Evolutionary conservation across 495 filamentous ascomycete genomes (phyloP), one percentile per base, ranked within the genome.

Genomic region (Talaromyces trachyspermus): DNA sequence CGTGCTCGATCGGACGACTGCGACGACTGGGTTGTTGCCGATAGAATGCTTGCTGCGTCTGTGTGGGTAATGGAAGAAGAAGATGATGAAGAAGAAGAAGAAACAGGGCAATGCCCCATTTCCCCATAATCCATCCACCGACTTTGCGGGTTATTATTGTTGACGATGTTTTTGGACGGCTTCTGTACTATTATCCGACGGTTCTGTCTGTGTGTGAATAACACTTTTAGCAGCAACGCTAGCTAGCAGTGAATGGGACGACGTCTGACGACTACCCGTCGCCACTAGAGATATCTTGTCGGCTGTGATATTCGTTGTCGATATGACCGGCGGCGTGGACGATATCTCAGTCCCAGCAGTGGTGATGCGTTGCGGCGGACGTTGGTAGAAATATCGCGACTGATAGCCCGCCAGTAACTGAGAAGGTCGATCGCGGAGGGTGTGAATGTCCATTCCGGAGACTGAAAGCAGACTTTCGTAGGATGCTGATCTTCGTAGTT

Each of bases 101-200:
- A 5, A 56, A 53, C 1, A 74, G 68, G 5, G 67, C 64, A 12
- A 68, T 59, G 15, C 75, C 76, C 77, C 76, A 81, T 25, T 69
- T 64, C 7, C 77, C 74, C 7, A 72, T 64, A 2, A 80, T 69
- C 77, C 77, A 81, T 18, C 76, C 75, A 6, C 76, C 76, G 29
- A 78, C 52, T 15, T 71, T 71, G 27, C 67, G 69, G 18, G 65
- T 55, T 2, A 77, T 49, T 3, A 64, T 68, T 4, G 64, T 41
- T 27, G 64, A n/a, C n/a, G n/a, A n/a, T n/a, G 50, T 39, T 68
- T 60, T 32, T 53, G 47, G 9, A 49, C 55, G 1, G 32, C 50
- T 5, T 54, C 51, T 24, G 33, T 36, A 27, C n/a, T 14, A 30
- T 35, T 25, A 14, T 40, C 22, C 18, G 46, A 42, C 19, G 59